Base-by-base conservation (phyloP, 2,329 filamentous ascomycete species). In the Massarina eburnea region DNA sequence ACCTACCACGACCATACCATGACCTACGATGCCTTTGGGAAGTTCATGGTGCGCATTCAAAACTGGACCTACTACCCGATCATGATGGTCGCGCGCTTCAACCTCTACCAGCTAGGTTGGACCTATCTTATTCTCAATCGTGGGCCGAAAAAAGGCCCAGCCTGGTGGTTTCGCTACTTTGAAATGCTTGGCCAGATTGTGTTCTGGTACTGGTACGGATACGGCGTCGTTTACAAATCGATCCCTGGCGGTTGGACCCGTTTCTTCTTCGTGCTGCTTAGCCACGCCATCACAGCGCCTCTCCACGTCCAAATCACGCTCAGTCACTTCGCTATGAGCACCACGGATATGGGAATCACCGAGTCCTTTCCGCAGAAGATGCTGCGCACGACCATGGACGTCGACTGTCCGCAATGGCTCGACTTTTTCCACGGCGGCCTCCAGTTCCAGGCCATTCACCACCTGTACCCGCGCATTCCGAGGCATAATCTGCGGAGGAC, bases 251-350 rank as follows among this genome's bases (percentile, higher is more conserved):
- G 75, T 72, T 73, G 73, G 46, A 74, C 74, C 18, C 82, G 84
- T 19, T 72, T 88, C 46, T 64, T 71, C 39, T 89, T 85, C 54
- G 77, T 88, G 2, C 68, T 88, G 32, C 72, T 87, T 43, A 82
- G 79, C 21, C 84, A 88, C 66, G 76, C 83, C 38, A 68, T 84
- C 60, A 85, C 84, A 22, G 82, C 84, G 76, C 83, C 84, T 0
- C 76, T 88, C 18, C 85, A 89, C 62, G 76, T 88, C 2, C 85
- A 88, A 57, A 87, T 89, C 64, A 88, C 84, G 0, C 78, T 88
- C 8, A 84, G 80, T 1, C 85, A 89, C 69, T 88, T 85, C 75
- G 85, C 81, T 48, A 89, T 88, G 84, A 82, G 81, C 19, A 86
- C 82, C 2, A 71, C 80, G 0, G 82, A 87, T 51, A 74, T 86